These are phyloP conservation scores for Penicillium desertorum DNA, from an alignment of 495 filamentous ascomycete species.

Conservation along the genomic window DNA sequence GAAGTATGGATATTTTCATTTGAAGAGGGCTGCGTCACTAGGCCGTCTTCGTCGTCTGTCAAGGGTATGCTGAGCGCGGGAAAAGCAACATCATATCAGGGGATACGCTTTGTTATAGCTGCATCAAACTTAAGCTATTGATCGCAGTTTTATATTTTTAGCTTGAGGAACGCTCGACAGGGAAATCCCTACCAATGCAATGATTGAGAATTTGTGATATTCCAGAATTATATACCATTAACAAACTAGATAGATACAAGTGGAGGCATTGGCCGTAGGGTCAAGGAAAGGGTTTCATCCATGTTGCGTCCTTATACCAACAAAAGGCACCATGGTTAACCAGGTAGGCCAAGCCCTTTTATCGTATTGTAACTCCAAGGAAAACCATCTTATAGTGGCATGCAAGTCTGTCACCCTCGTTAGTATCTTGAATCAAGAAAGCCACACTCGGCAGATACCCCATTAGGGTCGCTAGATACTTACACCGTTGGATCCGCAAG, in stretches of 20 bases:
- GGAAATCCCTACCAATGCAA: too few species aligned
- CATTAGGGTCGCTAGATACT: neutral
- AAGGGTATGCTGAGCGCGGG: too few species aligned
- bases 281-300: neutral
- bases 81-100: too few species aligned
- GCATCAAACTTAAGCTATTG: neutral
- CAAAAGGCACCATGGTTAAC: neutral
- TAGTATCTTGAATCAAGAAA: neutral
- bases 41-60: neutral
- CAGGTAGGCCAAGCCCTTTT: neutral
- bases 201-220: too few species aligned
- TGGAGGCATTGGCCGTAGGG: neutral
- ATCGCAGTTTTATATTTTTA: neutral
- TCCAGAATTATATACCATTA: slow-evolving; percentile 6
- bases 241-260: neutral
- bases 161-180: too few species aligned
- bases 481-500: slow-evolving; percentile 8
- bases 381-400: neutral
- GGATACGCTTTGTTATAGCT: neutral
- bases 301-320: neutral
- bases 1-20: neutral
- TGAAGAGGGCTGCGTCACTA: too few species aligned
- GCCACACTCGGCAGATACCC: neutral
- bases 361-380: neutral
- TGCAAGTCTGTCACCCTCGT: neutral